phyloP scores from a whole-genome alignment of 2,329 filamentous ascomycete genomes.

The Cercospora canescens region DNA sequence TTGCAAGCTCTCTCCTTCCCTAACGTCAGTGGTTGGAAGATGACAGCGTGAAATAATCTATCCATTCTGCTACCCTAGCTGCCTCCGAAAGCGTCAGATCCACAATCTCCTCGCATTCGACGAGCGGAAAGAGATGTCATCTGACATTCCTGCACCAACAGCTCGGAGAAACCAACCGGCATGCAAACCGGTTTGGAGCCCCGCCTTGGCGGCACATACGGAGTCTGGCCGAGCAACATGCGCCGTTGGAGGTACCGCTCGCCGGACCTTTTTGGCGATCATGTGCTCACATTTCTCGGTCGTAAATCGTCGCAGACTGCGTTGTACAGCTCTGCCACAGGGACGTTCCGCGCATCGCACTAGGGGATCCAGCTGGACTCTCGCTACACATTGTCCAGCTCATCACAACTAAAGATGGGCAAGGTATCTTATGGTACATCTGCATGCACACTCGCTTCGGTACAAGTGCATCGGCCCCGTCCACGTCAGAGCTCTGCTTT shows the following conservation, averaged over 20 bases:
- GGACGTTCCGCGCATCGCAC: too few relatives aligned
- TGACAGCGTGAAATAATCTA: not conserved
- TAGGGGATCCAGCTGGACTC: too few relatives aligned
- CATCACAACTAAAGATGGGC: too few relatives aligned
- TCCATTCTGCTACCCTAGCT: not conserved
- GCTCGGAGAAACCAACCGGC: not conserved
- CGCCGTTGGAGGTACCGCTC: not conserved
- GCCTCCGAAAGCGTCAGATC: not conserved
- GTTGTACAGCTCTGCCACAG: too few relatives aligned
- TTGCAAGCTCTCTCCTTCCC: not conserved
- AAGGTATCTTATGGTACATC: too few relatives aligned
- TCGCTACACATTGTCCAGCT: too few relatives aligned
- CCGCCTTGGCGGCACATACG: not conserved
- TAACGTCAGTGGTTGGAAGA: not conserved
- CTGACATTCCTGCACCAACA: not conserved
- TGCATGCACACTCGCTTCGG: too few relatives aligned
- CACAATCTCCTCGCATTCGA: not conserved
- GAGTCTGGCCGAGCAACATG: not conserved
- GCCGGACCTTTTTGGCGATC: not conserved
- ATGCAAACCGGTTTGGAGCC: not conserved
- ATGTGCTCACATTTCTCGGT: not conserved
- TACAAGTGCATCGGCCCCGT: too few relatives aligned
- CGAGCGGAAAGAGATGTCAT: not conserved
- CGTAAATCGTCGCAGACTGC: not conserved
- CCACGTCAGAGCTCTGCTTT: too few relatives aligned